phyloP scores from a whole-genome alignment of 2,329 filamentous ascomycete species.

The Cucurbitaria berberidis region DNA sequence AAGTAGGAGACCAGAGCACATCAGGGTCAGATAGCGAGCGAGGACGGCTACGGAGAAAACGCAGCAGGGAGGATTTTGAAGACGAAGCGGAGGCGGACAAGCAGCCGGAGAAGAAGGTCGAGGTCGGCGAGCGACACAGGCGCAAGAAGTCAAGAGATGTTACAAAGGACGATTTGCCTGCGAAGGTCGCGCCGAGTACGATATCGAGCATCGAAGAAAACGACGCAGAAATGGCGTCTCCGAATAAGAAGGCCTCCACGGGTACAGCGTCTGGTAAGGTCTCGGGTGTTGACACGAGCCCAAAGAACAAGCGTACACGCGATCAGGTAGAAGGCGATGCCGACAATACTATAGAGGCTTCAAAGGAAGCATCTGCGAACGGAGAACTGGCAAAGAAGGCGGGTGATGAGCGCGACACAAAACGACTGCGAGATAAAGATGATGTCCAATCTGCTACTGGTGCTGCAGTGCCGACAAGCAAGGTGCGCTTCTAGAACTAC shows the following conservation, averaged over 20 bases:
- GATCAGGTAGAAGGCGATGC: constrained; percentile 36
- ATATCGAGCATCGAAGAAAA: constrained; percentile 39
- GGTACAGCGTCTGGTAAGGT: constrained; percentile 11
- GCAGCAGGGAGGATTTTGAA: constrained; percentile 55
- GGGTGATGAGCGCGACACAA: constrained; percentile 43
- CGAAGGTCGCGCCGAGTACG: constrained; percentile 41
- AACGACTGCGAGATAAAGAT: constrained; percentile 45
- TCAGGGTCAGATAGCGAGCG: constrained; percentile 47
- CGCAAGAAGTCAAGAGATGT: constrained; percentile 58
- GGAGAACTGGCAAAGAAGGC: constrained; percentile 21
- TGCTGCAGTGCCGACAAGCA: constrained; percentile 27
- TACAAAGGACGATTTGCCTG: constrained; percentile 37
- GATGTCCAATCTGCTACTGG: constrained; percentile 24
- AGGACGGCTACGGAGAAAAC: constrained; percentile 51
- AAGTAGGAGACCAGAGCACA: constrained; percentile 30
- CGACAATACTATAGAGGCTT: constrained; percentile 11
- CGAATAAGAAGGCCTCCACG: constrained; percentile 14
- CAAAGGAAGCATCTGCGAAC: constrained; percentile 19
- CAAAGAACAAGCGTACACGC: constrained; percentile 58
- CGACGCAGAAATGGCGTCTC: constrained; percentile 38
- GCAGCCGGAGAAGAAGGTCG: constrained; percentile 42
- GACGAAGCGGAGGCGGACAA: constrained; percentile 44
- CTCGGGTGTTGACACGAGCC: constrained; percentile 42
- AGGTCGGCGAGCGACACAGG: constrained; percentile 48
- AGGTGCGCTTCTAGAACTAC: constrained; percentile 19